phyloP scores from a whole-genome alignment of 306 rosid genomes.

The Lupinus albus region DNA sequence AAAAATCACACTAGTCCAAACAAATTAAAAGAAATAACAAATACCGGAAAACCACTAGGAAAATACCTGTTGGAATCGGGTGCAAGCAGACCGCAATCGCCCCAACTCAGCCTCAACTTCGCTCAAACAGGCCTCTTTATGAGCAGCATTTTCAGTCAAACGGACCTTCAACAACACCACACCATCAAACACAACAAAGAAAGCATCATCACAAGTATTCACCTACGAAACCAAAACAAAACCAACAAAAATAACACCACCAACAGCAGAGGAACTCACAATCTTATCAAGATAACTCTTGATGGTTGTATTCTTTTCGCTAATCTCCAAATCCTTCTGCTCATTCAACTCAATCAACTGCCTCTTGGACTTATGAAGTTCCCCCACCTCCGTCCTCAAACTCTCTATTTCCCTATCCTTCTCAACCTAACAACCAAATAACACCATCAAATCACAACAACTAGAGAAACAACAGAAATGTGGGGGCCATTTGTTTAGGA shows the following conservation, averaged over 20 bases:
- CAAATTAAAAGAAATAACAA: slow-evolving; percentile 15
- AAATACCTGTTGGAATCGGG: slow-evolving; percentile 76
- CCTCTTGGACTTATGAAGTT: slow-evolving; percentile 84
- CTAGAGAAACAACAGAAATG: neutral
- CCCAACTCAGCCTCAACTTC: slow-evolving; percentile 73
- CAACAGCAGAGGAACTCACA: slow-evolving; percentile 55
- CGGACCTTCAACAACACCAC: slow-evolving; percentile 54
- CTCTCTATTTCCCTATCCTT: slow-evolving; percentile 88
- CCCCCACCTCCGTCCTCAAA: slow-evolving; percentile 66
- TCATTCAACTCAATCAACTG: slow-evolving; percentile 73
- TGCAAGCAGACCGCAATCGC: slow-evolving; percentile 61
- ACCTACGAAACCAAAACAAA: neutral
- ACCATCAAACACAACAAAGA: slow-evolving; percentile 24
- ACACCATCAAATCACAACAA: slow-evolving; percentile 5
- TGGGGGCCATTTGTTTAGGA: too few species aligned
- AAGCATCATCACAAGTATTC: neutral
- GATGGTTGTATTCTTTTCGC: slow-evolving; percentile 74
- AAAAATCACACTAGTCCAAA: neutral
- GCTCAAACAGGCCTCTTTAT: slow-evolving; percentile 75
- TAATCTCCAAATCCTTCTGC: slow-evolving; percentile 68
- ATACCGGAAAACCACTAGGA: slow-evolving; percentile 29
- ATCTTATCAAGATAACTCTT: slow-evolving; percentile 88
- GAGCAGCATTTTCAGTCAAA: slow-evolving; percentile 65
- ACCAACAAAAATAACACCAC: neutral
- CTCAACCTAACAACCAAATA: slow-evolving; percentile 60